Conservation (phyloP, 2,329 filamentous ascomycete species). For the Chrysoporthe austroafricana region DNA sequence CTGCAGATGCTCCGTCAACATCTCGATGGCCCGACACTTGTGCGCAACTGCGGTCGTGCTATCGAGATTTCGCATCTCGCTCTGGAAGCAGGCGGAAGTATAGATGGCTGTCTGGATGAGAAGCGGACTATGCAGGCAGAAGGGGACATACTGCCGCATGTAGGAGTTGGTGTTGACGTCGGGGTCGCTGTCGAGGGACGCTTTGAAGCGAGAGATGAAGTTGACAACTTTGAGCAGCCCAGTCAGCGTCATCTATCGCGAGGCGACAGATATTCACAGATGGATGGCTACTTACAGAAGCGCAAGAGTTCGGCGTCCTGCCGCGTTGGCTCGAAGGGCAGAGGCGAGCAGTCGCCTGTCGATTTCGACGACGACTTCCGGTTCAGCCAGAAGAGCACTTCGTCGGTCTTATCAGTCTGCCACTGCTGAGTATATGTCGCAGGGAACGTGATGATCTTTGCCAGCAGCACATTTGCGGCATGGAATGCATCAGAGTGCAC, state of each 20-base stretch:
- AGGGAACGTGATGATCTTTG: conserved; percentile 31
- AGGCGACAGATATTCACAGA: neutral
- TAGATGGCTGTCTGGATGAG: conserved; percentile 54
- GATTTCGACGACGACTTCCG: conserved; percentile 30
- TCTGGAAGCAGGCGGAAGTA: conserved; percentile 55
- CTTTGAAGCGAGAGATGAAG: conserved; percentile 55
- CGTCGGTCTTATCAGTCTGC: conserved; percentile 26
- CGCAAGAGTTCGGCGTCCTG: conserved; percentile 53
- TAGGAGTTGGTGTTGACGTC: conserved; percentile 46
- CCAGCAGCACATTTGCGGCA: conserved; percentile 37
- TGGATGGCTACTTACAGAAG: conserved; percentile 45
- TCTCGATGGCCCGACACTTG: conserved; percentile 47
- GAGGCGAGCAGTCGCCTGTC: conserved; percentile 38
- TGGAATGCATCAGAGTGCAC: conserved; percentile 36
- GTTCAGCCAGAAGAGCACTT: conserved; percentile 35
- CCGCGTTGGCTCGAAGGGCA: conserved; percentile 47
- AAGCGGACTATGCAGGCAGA: conserved; percentile 53
- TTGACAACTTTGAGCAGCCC: conserved; percentile 45
- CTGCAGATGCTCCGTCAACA: conserved; percentile 53
- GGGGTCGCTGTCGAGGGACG: conserved; percentile 53
- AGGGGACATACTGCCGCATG: conserved; percentile 52
- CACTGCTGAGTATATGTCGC: conserved; percentile 27
- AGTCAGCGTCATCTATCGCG: neutral
- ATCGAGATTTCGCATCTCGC: conserved; percentile 52
- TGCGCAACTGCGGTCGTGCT: conserved; percentile 47